Evolutionary conservation across 176 grass and related monocot genomes (phyloP).

Genomic region (Ampelocalamus luodianensis): DNA sequence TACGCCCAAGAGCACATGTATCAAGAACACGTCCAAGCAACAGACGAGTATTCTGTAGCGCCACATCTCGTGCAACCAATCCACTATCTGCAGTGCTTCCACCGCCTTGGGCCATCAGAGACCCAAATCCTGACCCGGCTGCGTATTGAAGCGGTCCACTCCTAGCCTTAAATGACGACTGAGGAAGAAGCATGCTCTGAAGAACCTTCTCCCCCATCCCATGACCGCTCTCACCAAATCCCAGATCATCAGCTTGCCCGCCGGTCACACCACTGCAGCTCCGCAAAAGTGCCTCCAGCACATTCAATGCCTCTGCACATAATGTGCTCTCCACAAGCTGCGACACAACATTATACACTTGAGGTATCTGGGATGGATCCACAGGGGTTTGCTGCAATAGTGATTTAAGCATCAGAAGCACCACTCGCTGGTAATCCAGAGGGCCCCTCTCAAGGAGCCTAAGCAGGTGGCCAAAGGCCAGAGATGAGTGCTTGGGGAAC

Average conservation of each 20-base stretch:
- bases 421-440: conserved; percentile 81
- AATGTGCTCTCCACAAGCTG: conserved; percentile 87
- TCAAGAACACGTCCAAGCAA: conserved; percentile 89
- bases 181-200: conserved; percentile 68
- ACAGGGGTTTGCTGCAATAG: conserved; percentile 84
- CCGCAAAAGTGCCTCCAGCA: conserved; percentile 86
- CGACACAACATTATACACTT: conserved; percentile 84
- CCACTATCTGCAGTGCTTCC: conserved; percentile 53
- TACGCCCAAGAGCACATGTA: conserved; percentile 84
- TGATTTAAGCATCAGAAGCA: conserved; percentile 92
- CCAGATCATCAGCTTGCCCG: conserved; percentile 56
- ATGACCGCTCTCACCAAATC: conserved; percentile 58
- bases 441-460: conserved; percentile 93
- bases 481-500: conserved; percentile 93
- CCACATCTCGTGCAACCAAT: conserved; percentile 63
- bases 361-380: conserved; percentile 83
- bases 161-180: conserved; percentile 91
- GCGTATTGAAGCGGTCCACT: conserved; percentile 75
- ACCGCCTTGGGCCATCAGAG: conserved; percentile 54
- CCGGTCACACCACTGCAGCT: conserved; percentile 71
- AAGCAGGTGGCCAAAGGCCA: conserved; percentile 95
- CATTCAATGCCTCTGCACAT: conserved; percentile 81
- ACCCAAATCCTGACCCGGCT: conserved; percentile 70
- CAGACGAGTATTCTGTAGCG: conserved; percentile 80
- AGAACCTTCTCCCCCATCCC: conserved; percentile 72